These are phyloP conservation scores for Citrus cavaleriei DNA, from an alignment of 345 rosid genomes.

Conservation along the genomic window DNA sequence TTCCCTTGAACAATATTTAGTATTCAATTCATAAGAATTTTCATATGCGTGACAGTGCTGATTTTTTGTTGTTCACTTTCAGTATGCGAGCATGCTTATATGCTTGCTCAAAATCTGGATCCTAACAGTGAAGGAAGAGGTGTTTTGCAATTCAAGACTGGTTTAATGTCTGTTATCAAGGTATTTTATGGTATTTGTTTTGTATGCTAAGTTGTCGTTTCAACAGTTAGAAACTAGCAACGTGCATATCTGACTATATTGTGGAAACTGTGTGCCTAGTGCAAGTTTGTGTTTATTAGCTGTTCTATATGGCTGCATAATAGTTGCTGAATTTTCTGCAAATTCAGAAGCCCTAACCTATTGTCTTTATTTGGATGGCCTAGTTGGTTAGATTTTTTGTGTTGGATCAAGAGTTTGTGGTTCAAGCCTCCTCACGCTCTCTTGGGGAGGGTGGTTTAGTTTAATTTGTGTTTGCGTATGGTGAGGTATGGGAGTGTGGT, in stretches of 20 bases:
- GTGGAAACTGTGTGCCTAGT: background rate
- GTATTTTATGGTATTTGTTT: conserved; percentile 27
- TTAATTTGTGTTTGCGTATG: background rate
- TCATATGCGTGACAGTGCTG: conserved; percentile 9
- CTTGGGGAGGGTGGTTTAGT: background rate
- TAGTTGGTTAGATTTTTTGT: background rate
- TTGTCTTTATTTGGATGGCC: background rate
- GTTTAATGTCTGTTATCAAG: conserved; percentile 94
- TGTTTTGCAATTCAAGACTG: conserved; percentile 95
- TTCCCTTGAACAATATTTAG: background rate
- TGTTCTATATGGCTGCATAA: background rate
- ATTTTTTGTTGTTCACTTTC: conserved; percentile 24
- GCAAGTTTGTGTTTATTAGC: background rate
- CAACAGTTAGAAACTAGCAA: background rate
- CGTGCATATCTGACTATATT: too few species aligned
- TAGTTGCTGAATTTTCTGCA: background rate
- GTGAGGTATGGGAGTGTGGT: background rate
- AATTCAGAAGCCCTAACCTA: background rate
- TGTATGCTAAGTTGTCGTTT: background rate
- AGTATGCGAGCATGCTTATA: conserved; percentile 98
- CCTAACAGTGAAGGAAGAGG: conserved; percentile 99
- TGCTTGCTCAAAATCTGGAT: conserved; percentile 92
- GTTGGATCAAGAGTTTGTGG: background rate
- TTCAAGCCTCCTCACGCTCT: background rate
- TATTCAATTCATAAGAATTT: background rate